These are phyloP conservation scores for Quercus bicolor DNA, from an alignment of 306 rosid genomes.

Conservation along the genomic window DNA sequence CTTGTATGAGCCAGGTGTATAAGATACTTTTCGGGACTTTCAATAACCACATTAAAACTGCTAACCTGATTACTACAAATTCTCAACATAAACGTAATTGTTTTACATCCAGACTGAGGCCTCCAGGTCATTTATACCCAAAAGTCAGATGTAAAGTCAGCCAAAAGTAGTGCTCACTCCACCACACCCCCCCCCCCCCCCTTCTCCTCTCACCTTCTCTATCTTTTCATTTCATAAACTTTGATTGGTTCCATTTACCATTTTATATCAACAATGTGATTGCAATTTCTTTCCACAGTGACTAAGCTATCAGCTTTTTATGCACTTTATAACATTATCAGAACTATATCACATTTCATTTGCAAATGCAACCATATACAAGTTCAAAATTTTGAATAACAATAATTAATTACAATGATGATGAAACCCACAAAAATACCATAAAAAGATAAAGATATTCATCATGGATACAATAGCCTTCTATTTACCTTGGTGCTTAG, in stretches of 20 bases:
- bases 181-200: neutral
- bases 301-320: constrained; percentile 1
- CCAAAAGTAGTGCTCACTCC: neutral
- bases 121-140: neutral
- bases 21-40: too few species aligned
- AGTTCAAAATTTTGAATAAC: neutral
- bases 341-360: neutral
- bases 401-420: neutral
- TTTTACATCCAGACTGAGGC: neutral
- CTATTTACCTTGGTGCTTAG: constrained; percentile 73
- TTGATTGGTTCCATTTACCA: neutral
- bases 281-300: neutral
- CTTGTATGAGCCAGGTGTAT: too few species aligned
- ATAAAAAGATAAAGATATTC: neutral
- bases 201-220: neutral
- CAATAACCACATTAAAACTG: neutral
- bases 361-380: neutral
- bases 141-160: neutral
- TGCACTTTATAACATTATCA: neutral
- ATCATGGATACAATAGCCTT: neutral
- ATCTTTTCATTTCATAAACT: neutral
- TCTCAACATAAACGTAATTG: neutral
- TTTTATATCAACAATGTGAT: neutral
- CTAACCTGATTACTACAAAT: neutral
- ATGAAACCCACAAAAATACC: neutral